These are phyloP conservation scores for Truncatella angustata DNA, from an alignment of 2,329 filamentous ascomycete species.

Conservation along the genomic window DNA sequence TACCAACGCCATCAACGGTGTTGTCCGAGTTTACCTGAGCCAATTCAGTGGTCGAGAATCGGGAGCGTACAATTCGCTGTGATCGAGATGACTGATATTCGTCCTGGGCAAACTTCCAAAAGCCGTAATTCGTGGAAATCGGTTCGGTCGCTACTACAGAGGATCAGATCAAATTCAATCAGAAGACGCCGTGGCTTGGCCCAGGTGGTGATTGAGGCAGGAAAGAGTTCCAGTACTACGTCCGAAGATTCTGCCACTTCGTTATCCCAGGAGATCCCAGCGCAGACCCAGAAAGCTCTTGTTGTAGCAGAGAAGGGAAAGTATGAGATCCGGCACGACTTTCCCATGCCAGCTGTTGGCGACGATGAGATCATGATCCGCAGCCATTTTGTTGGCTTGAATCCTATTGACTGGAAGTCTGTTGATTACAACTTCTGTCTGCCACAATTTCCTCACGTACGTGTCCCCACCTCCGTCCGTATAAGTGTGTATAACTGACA, in stretches of 20 bases:
- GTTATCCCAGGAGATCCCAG: slow-evolving; percentile 16
- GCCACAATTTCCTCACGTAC: slow-evolving; percentile 32
- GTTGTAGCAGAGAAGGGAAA: slow-evolving; percentile 26
- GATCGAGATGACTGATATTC: slow-evolving; percentile 15
- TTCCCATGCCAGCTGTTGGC: slow-evolving; percentile 21
- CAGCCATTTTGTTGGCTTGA: slow-evolving; percentile 33
- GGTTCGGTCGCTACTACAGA: slow-evolving; percentile 18
- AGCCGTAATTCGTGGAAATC: slow-evolving; percentile 21
- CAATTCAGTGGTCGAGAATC: too few species aligned
- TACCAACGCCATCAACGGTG: too few species aligned
- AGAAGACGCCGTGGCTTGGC: slow-evolving; percentile 11
- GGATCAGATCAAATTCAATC: slow-evolving; percentile 16
- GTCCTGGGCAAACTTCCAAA: slow-evolving; percentile 10
- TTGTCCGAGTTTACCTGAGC: too few species aligned
- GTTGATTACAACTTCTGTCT: slow-evolving; percentile 42
- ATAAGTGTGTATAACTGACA: background rate
- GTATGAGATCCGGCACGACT: slow-evolving; percentile 24
- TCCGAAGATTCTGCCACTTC: slow-evolving; percentile 17
- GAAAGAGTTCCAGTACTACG: slow-evolving; percentile 16
- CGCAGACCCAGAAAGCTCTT: slow-evolving; percentile 22
- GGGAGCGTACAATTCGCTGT: too few species aligned
- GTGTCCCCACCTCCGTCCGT: background rate
- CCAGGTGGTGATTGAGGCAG: slow-evolving; percentile 11
- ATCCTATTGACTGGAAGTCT: slow-evolving; percentile 39
- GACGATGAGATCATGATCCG: slow-evolving; percentile 34